Base-by-base conservation (phyloP, 225 moss, liverwort and hornwort species). In the Asterella californica region DNA sequence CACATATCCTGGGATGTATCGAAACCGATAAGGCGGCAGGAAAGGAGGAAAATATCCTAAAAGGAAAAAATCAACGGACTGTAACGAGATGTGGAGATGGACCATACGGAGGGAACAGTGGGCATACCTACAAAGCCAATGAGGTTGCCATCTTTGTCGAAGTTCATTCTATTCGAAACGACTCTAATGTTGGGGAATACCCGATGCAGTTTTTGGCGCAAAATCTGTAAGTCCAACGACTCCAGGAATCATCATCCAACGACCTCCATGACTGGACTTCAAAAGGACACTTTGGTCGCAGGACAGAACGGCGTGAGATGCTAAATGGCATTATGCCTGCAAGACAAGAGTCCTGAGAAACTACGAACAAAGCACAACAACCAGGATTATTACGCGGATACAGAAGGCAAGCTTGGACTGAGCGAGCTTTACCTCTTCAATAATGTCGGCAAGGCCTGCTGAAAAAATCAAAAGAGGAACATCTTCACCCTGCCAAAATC, bases 391-490 rank as follows among this genome's bases (percentile, higher is more conserved):
- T 52, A 52, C 5, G 52, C 52, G 17, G 17, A 62, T 9, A 9
- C 21, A 62, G 38, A 70, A 10, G 30, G 8, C 37, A 45, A 42
- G 19, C 24, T 70, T 38, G 46, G 19, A 46, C 42, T 70, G 38
- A n/a, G 2, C 10, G n/a, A 52, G 47, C 18, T 32, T 62, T 80
- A 91, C 92, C 91, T 93, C 93, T 81, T 93, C 91, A 70, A 93
- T 93, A 37, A 93, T 93, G 82, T 93, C 91, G 3, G 93, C 93
- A 76, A 93, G 91, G 17, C 93, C 93, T 71, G 91, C 93, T 74
- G 91, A 93, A 59, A 93, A 93, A 74, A 93, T 93, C 46, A 93
- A 83, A 85, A 91, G 65, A 27, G 93, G 93, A 53, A 93, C 90
- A 64, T 84, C 87, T 32, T 89, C 89, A 62, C 81, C 84, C 92